Evolutionary conservation across 176 grass and related monocot genomes (phyloP), one percentile per base, ranked within the genome.

Genomic region (Carex myosuroides): DNA sequence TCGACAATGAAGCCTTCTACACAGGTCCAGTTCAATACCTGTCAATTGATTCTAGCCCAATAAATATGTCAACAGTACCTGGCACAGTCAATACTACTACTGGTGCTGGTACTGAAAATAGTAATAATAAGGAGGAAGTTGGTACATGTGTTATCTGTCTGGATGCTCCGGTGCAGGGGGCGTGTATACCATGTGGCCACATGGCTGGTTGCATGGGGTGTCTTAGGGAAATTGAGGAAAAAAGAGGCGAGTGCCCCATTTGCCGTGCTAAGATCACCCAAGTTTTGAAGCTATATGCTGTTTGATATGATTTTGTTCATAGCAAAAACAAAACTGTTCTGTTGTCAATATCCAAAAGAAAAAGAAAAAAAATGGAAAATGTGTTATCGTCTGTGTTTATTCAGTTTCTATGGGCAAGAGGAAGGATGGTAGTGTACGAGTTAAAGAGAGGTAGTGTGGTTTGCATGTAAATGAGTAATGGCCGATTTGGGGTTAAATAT

Each of bases 171-270:
- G 93, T 92, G 80, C 87, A 99, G 89, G 97, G 97, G 4, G 97
- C 97, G 26, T 99, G 97, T 79, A 95, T 95, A 85, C 97, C 97
- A 0, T 99, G 97, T 42, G 97, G 97, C 69, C 97, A 99, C 85
- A 99, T 95, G 97, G 97, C 91, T 44, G 93, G 97, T 61, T 99
- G 97, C 81, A 99, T 99, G 93, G 84, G 84, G 60, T 99, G 97
- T 78, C 87, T 99, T 64, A 95, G 65, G 88, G 93, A 95, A 35
- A 99, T 99, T 21, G 91, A 99, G 67, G 83, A 85, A 2, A 95
- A 95, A 88, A 91, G 89, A 87, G 88, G 91, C 70, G 97, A 90
- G 13, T 99, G 97, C 84, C 97, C 97, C 6, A 92, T 99, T 81
- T 99, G 97, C 33, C 97, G 97, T 18, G 79, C 85, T 88, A 91